phyloP scores from a whole-genome alignment of 106 monocot genomes.

The Narthecium ossifragum region DNA sequence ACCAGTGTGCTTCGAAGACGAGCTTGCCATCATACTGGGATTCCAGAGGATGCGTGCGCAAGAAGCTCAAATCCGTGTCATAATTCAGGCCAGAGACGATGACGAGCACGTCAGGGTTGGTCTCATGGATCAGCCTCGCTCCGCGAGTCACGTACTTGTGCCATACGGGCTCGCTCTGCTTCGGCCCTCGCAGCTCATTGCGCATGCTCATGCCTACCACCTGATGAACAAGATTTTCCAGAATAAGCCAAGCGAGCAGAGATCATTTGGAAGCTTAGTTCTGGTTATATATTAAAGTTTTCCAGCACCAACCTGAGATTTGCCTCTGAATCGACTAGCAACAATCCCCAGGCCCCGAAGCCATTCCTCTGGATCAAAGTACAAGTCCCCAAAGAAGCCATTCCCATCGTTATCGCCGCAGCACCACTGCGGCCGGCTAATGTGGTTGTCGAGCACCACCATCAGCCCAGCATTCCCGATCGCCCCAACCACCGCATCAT shows the following conservation, averaged over 20 bases:
- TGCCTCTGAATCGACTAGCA: conserved; percentile 15
- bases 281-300: background rate
- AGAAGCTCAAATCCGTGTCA: conserved; percentile 49
- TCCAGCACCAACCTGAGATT: conserved; percentile 12
- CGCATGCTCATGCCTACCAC: conserved; percentile 56
- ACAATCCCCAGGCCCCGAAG: conserved; percentile 23
- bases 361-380: conserved; percentile 41
- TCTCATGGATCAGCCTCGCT: conserved; percentile 24
- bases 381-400: conserved; percentile 44
- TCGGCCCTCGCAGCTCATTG: conserved; percentile 37
- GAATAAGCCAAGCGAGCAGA: background rate
- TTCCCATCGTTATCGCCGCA: conserved; percentile 42
- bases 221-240: background rate
- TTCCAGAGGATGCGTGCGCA: conserved; percentile 3
- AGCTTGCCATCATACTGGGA: conserved; percentile 20
- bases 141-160: conserved; percentile 28
- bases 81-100: conserved; percentile 46
- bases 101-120: conserved; percentile 43
- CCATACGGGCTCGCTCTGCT: conserved; percentile 24
- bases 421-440: conserved; percentile 48
- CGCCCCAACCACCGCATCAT: conserved; percentile 30
- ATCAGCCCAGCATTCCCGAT: conserved; percentile 35
- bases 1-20: conserved; percentile 46
- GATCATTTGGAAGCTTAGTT: background rate
- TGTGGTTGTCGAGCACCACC: conserved; percentile 50